Base-by-base conservation (phyloP, 2,329 filamentous ascomycete species). In the Ascochyta rabiei region DNA sequence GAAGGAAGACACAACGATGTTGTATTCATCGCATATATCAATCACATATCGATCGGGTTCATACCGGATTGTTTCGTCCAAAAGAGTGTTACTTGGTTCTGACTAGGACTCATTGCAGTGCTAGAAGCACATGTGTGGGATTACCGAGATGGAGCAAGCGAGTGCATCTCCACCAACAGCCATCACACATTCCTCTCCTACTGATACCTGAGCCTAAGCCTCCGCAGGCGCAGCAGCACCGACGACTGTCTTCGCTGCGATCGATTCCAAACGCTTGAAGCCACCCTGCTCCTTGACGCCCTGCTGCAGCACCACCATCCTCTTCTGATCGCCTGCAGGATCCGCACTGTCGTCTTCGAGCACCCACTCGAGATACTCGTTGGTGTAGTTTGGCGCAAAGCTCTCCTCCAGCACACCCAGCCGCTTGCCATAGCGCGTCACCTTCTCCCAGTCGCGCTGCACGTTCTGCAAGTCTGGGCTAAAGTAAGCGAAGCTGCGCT, bases 401-500 rank as follows among this genome's bases (percentile, higher is more conserved):
- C 69, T 73, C 15, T 80, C 78, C n/a, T 82, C 80, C 53, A 92
- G 70, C 21, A 92, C 86, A 3, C 84, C 86, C 2, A 92, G 80
- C 3, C 89, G 80, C 81, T 91, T 90, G 28, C 89, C 89, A 69
- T 92, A 92, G 60, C 80, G 81, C 40, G 89, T 91, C 10, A 91
- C 89, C 81, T 92, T 91, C 53, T 81, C 75, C 89, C 89, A 92
- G 77, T 92, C 89, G 42, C 89, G 84, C 48, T 75, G 63, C 6
- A 92, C 89, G 62, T 92, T 92, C 83, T 89, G 88, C 61, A 91
- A 70, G 62, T 91, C 88, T 60, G 82, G 82, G 54, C 85, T 89
- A 74, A 91, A 89, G 80, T 91, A 91, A 18, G 89, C 88, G 66
- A 85, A 92, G 64, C 86, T 89, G 56, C 89, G 86, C 81, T 91